These are phyloP conservation scores for Cydonia oblonga DNA, from an alignment of 331 rosid genomes.

Conservation along the genomic window DNA sequence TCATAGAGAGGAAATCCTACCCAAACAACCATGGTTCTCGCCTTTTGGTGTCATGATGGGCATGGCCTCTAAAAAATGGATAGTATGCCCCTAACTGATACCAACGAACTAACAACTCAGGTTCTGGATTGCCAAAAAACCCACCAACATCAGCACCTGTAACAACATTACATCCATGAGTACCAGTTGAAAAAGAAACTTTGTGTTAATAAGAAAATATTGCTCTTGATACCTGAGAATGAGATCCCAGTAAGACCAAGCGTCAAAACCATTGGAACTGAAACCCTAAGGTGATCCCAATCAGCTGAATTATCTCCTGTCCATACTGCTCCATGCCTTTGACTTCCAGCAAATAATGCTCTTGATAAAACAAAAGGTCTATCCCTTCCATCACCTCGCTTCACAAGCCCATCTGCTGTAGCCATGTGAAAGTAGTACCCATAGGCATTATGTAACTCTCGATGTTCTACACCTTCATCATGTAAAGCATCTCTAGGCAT, in stretches of 20 bases:
- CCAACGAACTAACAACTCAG: constrained; percentile 83
- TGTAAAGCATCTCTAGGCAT: constrained; percentile 95
- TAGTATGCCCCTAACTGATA: constrained; percentile 87
- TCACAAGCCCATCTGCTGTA: constrained; percentile 67
- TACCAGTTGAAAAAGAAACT: neutral
- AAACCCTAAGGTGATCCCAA: constrained; percentile 87
- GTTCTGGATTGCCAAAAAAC: constrained; percentile 87
- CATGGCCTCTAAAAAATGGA: too few species aligned
- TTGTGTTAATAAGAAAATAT: neutral
- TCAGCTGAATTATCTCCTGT: constrained; percentile 96
- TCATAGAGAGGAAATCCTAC: too few species aligned
- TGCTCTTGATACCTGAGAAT: constrained; percentile 49
- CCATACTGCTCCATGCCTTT: constrained; percentile 86
- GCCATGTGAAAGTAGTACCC: constrained; percentile 98
- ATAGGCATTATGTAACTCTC: constrained; percentile 29
- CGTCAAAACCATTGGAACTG: constrained; percentile 86
- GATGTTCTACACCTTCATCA: constrained; percentile 48
- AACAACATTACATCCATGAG: constrained; percentile 14
- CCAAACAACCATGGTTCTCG: constrained; percentile 59
- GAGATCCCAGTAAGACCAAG: constrained; percentile 79
- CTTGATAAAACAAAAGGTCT: constrained; percentile 88
- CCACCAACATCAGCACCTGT: constrained; percentile 99
- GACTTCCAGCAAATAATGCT: constrained; percentile 89
- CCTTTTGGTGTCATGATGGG: too few species aligned
- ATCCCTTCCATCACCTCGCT: constrained; percentile 80